Conservation (phyloP, 805 yeast genomes). For the Metschnikowia kunwiensis region DNA sequence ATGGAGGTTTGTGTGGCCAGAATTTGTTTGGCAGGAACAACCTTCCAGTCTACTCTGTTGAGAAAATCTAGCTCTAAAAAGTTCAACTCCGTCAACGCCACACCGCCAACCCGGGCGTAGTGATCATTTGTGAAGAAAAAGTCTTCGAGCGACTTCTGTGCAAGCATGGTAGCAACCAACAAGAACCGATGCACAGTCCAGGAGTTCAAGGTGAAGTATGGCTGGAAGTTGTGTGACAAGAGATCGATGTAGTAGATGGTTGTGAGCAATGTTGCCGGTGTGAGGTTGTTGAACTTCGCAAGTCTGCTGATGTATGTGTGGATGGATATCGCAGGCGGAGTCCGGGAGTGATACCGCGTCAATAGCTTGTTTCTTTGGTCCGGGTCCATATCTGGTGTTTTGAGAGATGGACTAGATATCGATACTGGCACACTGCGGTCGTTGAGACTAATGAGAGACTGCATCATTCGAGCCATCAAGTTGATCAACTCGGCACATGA, state of each 20-base stretch:
- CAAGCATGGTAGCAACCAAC: conserved; percentile 85
- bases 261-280: conserved; percentile 75
- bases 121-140: conserved; percentile 91
- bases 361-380: conserved; percentile 32
- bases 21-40: conserved; percentile 38
- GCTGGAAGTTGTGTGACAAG: conserved; percentile 67
- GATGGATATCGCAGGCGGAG: conserved; percentile 85
- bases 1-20: conserved; percentile 24
- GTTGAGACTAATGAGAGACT: conserved; percentile 69
- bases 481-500: conserved; percentile 66
- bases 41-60: conserved; percentile 67
- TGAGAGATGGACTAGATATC: conserved; percentile 22
- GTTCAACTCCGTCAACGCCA: conserved; percentile 77
- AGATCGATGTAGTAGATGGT: conserved; percentile 90
- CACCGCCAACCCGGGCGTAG: conserved; percentile 95
- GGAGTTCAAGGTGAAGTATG: conserved; percentile 79
- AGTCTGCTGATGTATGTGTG: conserved; percentile 67
- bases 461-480: conserved; percentile 75
- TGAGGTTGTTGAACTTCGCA: conserved; percentile 79
- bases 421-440: conserved; percentile 50
- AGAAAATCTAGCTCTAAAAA: conserved; percentile 86
- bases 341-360: conserved; percentile 90
- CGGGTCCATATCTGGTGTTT: conserved; percentile 22
- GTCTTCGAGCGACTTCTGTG: conserved; percentile 89
- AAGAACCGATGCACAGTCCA: conserved; percentile 91